Conservation (phyloP, 2,329 filamentous ascomycete genomes). For the Capronia coronata region DNA sequence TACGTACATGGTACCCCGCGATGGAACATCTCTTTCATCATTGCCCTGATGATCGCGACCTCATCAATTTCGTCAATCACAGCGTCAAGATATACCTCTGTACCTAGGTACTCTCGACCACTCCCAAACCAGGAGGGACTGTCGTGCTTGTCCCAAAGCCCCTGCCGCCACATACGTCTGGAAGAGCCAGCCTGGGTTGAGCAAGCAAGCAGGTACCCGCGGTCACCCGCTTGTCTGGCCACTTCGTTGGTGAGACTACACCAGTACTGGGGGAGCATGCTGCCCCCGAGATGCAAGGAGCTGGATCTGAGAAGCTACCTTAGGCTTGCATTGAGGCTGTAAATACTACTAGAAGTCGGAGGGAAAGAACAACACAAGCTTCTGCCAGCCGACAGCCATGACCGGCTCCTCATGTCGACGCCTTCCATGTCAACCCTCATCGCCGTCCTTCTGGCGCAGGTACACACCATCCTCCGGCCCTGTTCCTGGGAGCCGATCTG, state of each 20-base stretch:
- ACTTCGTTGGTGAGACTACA: no score
- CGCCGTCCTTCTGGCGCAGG: conserved; percentile 29
- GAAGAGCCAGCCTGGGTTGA: neutral
- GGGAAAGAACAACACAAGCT: neutral
- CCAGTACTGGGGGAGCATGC: no score
- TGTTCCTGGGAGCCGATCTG: conserved; percentile 22
- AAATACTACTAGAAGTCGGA: neutral
- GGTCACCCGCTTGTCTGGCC: neutral
- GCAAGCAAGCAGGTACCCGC: neutral
- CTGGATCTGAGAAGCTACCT: no score
- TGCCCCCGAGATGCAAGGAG: no score
- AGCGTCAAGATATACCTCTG: no score
- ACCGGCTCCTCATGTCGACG: no score
- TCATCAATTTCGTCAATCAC: no score
- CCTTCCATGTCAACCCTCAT: no score
- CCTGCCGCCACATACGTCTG: conserved; percentile 1
- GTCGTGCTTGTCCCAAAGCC: neutral
- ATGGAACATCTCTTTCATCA: neutral
- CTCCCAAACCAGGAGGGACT: neutral
- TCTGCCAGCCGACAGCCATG: no score
- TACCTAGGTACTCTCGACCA: neutral
- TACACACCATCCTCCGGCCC: conserved; percentile 30
- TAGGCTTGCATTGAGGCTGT: no score
- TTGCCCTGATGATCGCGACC: neutral
- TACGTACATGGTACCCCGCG: no score